Evolutionary conservation across 495 filamentous ascomycete species (phyloP).

Genomic region (Neurospora discreta): DNA sequence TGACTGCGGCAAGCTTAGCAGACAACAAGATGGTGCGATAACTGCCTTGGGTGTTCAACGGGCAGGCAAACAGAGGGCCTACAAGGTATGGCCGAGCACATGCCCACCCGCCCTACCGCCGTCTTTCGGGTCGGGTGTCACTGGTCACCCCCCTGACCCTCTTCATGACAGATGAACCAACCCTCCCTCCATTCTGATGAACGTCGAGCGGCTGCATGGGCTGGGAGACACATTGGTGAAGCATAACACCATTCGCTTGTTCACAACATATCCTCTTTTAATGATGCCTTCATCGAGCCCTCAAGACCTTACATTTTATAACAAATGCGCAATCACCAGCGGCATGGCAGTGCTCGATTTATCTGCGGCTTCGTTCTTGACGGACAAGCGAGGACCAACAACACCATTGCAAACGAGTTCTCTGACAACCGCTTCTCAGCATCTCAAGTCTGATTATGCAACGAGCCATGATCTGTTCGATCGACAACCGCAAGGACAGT

Average conservation of each 20-base stretch:
- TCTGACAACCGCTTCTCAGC: neutral
- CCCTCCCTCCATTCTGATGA: neutral
- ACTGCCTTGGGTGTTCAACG: neutral
- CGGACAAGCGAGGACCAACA: neutral
- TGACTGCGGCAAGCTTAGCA: neutral
- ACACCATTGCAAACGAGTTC: neutral
- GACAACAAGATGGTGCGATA: neutral
- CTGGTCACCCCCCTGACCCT: neutral
- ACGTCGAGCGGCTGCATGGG: neutral
- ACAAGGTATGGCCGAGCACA: neutral
- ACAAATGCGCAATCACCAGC: neutral
- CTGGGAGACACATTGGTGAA: neutral
- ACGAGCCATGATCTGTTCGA: neutral
- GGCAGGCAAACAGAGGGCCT: neutral
- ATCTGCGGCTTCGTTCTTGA: neutral
- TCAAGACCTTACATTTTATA: neutral
- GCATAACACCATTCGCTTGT: neutral
- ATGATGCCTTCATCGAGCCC: neutral
- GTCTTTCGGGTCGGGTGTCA: neutral
- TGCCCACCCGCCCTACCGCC: neutral
- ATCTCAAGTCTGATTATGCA: neutral
- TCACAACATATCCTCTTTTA: neutral
- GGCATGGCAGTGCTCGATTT: neutral
- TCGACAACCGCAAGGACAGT: neutral
- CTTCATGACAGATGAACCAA: neutral